A percentile compares a stretch with the other conserved stretches of the same genome.
phyloP scores from a whole-genome alignment of 306 rosid genomes.

The Cicer pinnatifidum region DNA sequence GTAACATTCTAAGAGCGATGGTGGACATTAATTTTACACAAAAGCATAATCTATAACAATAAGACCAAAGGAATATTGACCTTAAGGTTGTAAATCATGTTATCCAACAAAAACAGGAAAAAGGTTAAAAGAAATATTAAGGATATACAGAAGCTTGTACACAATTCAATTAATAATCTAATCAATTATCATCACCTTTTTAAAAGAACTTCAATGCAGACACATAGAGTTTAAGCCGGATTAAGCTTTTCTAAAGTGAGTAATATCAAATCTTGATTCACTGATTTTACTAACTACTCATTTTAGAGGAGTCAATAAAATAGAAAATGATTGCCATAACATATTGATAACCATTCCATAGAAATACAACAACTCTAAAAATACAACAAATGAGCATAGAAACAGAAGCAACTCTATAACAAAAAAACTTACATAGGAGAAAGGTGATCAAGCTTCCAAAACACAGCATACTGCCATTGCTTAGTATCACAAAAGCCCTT shows the following conservation, averaged over 20 bases:
- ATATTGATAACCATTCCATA: background rate
- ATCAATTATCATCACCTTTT: background rate
- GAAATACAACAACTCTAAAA: conserved; percentile 19
- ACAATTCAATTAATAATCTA: conserved; percentile 16
- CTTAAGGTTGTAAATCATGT: conserved; percentile 12
- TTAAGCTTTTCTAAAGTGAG: too few species aligned
- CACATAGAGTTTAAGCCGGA: background rate
- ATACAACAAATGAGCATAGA: background rate
- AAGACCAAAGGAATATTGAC: background rate
- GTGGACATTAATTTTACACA: background rate
- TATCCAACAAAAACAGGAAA: background rate
- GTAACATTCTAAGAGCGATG: conserved; percentile 8
- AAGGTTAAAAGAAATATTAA: background rate
- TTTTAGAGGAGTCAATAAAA: background rate
- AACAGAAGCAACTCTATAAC: conserved; percentile 23
- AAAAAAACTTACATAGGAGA: conserved; percentile 52
- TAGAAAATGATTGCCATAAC: background rate
- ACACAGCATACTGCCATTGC: conserved; percentile 83
- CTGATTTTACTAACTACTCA: too few species aligned
- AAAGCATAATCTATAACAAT: conserved; percentile 20
- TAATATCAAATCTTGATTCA: too few species aligned
- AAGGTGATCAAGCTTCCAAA: conserved; percentile 83
- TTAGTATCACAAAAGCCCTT: conserved; percentile 68
- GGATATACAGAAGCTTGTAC: conserved; percentile 1
- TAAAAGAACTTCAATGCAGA: conserved; percentile 8